phyloP scores from a whole-genome alignment of 345 rosid species.

The Salix brachista region DNA sequence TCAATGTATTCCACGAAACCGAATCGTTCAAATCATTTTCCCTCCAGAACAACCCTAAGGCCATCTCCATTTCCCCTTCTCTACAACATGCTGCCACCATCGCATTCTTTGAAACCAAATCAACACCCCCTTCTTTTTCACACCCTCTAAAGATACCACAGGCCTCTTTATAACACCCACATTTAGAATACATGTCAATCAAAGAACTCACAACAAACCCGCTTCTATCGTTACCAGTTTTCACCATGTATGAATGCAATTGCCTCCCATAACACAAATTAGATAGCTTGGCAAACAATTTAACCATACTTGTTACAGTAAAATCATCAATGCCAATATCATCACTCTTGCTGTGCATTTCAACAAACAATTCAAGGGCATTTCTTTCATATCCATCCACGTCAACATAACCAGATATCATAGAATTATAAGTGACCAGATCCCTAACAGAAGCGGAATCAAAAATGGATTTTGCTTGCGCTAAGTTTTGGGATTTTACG shows the following conservation, averaged over 20 bases:
- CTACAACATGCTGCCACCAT: neutral
- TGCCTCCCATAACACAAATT: constrained; percentile 42
- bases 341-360: constrained; percentile 38
- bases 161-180: constrained; percentile 50
- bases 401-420: constrained; percentile 53
- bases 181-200: constrained; percentile 80
- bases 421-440: constrained; percentile 59
- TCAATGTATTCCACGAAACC: constrained; percentile 50
- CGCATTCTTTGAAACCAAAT: constrained; percentile 30
- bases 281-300: constrained; percentile 44
- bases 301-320: too few relatives aligned
- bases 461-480: constrained; percentile 46
- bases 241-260: constrained; percentile 65
- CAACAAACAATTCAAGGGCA: constrained; percentile 51
- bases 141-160: constrained; percentile 37
- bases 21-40: constrained; percentile 47
- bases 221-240: constrained; percentile 51
- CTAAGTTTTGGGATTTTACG: constrained; percentile 44
- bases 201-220: constrained; percentile 69
- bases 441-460: constrained; percentile 43
- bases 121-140: constrained; percentile 25
- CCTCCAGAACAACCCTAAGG: neutral
- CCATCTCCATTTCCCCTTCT: neutral
- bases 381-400: constrained; percentile 43
- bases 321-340: constrained; percentile 28